Evolutionary conservation across 495 filamentous ascomycete genomes (phyloP).

Genomic region (Neurospora terricola): DNA sequence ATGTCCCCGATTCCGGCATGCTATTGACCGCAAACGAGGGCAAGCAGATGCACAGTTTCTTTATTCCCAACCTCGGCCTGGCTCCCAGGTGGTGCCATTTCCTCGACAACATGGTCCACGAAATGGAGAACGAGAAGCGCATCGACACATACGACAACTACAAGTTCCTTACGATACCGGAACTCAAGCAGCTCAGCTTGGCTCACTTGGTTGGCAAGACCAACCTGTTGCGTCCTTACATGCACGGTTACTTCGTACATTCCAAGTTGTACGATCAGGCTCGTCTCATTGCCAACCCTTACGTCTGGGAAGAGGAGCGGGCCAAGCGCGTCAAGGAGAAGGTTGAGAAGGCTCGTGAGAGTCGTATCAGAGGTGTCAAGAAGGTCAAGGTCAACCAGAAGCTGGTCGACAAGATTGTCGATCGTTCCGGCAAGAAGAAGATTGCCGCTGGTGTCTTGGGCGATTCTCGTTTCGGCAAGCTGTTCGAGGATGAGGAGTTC

Average conservation of each 20-base stretch:
- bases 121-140: slow-evolving; percentile 74
- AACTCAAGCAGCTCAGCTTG: slow-evolving; percentile 70
- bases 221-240: slow-evolving; percentile 81
- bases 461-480: slow-evolving; percentile 73
- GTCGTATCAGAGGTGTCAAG: slow-evolving; percentile 83
- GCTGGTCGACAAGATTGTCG: slow-evolving; percentile 73
- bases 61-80: slow-evolving; percentile 79
- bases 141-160: slow-evolving; percentile 93
- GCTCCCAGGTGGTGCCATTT: slow-evolving; percentile 94
- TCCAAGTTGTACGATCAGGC: slow-evolving; percentile 91
- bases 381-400: slow-evolving; percentile 84
- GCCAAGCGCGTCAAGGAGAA: slow-evolving; percentile 80
- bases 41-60: slow-evolving; percentile 70
- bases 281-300: slow-evolving; percentile 82
- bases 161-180: slow-evolving; percentile 85
- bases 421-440: slow-evolving; percentile 70
- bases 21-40: slow-evolving; percentile 85
- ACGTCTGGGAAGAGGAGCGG: slow-evolving; percentile 81
- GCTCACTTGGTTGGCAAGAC: slow-evolving; percentile 82
- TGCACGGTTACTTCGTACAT: slow-evolving; percentile 97
- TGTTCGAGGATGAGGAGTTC: slow-evolving; percentile 93
- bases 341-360: slow-evolving; percentile 88
- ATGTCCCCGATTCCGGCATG: slow-evolving; percentile 83
- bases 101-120: slow-evolving; percentile 93
- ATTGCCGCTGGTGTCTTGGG: slow-evolving; percentile 56